Base-by-base conservation (phyloP, 2,329 filamentous ascomycete genomes). In the Lanzia echinophila region DNA sequence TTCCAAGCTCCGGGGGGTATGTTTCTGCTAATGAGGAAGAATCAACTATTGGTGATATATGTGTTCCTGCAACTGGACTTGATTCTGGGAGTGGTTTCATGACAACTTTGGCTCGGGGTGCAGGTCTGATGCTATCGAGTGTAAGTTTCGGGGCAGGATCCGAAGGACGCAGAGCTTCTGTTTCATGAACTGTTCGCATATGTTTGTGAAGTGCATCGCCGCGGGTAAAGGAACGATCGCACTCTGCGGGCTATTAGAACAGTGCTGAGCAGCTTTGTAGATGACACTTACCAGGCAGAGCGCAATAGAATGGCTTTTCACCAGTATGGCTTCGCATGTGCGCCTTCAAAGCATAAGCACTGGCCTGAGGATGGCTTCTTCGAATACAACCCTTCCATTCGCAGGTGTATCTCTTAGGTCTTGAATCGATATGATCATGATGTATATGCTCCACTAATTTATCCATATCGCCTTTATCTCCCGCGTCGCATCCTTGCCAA, bases 181-280 rank as follows among this genome's bases (percentile, higher is more conserved):
- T 96, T 70, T 99, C 94, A 74, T 99, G 94, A 36, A 99, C 91
- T 15, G 94, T 97, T 63, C 94, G 87, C 90, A 97, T 97, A 69
- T 99, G 94, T 71, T 99, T 99, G 1, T 92, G 90, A 0, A 99
- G 79, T 12, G 94, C 94, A 66, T 99, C 94, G 22, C 92, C 96
- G 60, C 94, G 81, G 2, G 94, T 99, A 65, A 99, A 99, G 32
- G 91, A 91, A 57, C 92, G 87, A 69, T 99, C 94, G 73, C 94
- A 99, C 79, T 99, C 94, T 95, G 64, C 38, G 11, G 20, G 17
- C 17, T 41, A 17, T 41, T 20, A 33, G 24, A 28, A n/a, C 12
- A 22, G 6, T 17, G 17, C 3, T 31, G 12, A 28, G 24, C 10
- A 11, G 13, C 5, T 20, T 15, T 33, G 4, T 11, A 10, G 2